These are phyloP conservation scores for Aciculoconidium aculeatum DNA, from an alignment of 805 yeast genomes.

Conservation along the genomic window DNA sequence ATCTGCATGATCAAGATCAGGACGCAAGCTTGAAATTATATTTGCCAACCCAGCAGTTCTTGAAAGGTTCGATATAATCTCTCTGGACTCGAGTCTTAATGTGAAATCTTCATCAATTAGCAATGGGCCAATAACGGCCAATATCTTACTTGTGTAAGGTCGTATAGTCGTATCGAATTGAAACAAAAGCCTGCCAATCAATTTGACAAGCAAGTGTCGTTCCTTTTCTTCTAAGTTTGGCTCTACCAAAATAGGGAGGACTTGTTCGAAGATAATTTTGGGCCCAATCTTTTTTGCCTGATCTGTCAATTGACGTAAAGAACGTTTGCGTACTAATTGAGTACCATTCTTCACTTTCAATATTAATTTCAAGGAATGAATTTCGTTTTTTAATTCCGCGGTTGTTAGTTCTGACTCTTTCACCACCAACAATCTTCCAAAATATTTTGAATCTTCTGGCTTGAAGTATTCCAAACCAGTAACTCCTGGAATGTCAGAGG, in stretches of 20 bases:
- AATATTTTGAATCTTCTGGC: constrained; percentile 65
- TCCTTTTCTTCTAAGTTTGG: constrained; percentile 73
- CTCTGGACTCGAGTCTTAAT: constrained; percentile 75
- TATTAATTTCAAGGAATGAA: constrained; percentile 56
- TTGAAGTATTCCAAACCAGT: constrained; percentile 64
- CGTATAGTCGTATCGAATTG: constrained; percentile 58
- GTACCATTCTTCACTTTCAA: constrained; percentile 75
- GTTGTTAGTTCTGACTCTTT: constrained; percentile 32
- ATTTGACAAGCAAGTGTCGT: constrained; percentile 73
- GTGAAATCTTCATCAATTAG: constrained; percentile 72
- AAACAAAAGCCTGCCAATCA: constrained; percentile 62
- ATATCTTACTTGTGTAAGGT: constrained; percentile 68
- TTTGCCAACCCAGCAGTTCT: constrained; percentile 79
- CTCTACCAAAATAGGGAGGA: constrained; percentile 75
- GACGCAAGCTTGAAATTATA: constrained; percentile 72
- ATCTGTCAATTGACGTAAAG: constrained; percentile 62
- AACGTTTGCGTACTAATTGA: constrained; percentile 58
- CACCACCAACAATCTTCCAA: constrained; percentile 46
- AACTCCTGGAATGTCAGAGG: constrained; percentile 58
- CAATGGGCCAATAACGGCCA: constrained; percentile 72
- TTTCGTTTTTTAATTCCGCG: constrained; percentile 51
- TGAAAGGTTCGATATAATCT: constrained; percentile 66
- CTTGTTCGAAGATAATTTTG: constrained; percentile 54
- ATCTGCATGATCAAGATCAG: constrained; percentile 77
- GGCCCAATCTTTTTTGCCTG: constrained; percentile 66